A percentile compares a stretch with the other conserved stretches of the same genome.
These are phyloP conservation scores for Rhodotorula mucilaginosa DNA, from an alignment of 1,284 basidiomycete genomes.

Conservation along the genomic window DNA sequence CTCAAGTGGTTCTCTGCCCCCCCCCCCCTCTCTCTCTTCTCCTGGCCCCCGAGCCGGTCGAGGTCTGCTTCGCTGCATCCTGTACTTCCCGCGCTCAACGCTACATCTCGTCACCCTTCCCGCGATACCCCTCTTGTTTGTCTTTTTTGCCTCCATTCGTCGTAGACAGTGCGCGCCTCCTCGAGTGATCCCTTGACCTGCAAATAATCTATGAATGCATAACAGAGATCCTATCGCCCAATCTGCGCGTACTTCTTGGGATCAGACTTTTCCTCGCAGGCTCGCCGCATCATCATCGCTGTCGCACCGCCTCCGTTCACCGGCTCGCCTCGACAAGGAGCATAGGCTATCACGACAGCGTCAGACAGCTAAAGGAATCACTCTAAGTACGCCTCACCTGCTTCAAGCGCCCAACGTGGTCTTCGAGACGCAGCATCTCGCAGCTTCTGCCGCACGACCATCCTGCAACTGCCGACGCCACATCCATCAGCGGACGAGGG, in stretches of 20 bases:
- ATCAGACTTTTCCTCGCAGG: no score
- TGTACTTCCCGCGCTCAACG: conserved; percentile 7
- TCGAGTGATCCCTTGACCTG: neutral
- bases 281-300: no score
- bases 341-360: no score
- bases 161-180: neutral
- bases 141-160: neutral
- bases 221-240: no score
- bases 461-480: neutral
- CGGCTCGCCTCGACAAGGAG: no score
- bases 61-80: conserved; percentile 17
- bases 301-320: no score
- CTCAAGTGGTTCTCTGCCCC: no score
- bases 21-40: neutral
- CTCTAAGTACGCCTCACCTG: neutral
- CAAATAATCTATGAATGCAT: neutral
- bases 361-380: no score
- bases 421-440: no score
- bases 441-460: neutral
- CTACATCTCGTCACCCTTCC: neutral
- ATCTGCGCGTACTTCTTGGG: no score
- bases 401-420: neutral
- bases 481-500: no score
- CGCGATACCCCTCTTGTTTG: neutral
- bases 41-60: conserved; percentile 4